phyloP scores from a whole-genome alignment of 2,329 filamentous ascomycete genomes.

The Cytospora piceae region DNA sequence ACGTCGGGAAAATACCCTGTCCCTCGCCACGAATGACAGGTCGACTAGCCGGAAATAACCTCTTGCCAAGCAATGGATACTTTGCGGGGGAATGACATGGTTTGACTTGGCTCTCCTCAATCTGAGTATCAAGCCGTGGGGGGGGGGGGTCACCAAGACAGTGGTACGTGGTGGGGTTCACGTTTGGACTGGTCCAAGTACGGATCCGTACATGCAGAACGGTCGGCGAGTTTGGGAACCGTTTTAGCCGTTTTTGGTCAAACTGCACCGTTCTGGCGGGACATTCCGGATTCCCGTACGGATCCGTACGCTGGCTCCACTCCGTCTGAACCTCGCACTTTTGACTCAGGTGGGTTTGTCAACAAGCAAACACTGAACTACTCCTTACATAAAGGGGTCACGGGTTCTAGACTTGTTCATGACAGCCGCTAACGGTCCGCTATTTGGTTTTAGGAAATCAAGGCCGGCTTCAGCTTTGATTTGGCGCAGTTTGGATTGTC shows the following conservation, averaged over 20 bases:
- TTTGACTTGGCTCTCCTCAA: too few relatives aligned
- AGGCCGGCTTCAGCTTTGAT: neutral
- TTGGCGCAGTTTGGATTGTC: neutral
- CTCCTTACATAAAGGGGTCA: neutral
- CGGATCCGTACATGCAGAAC: neutral
- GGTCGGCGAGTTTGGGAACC: neutral
- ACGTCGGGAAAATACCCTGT: neutral
- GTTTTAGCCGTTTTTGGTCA: neutral
- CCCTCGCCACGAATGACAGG: neutral
- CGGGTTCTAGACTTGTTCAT: neutral
- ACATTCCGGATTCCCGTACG: neutral
- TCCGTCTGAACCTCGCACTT: neutral
- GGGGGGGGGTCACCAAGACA: neutral
- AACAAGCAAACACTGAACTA: too few relatives aligned
- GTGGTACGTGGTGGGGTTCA: neutral
- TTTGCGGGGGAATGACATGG: neutral
- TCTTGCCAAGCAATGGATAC: neutral
- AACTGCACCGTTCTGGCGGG: neutral
- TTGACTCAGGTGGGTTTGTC: slow-evolving; percentile 18
- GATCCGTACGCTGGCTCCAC: too few relatives aligned
- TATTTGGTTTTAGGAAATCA: slow-evolving; percentile 4
- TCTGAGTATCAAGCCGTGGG: too few relatives aligned
- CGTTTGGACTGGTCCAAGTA: neutral
- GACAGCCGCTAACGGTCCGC: slow-evolving; percentile 16
- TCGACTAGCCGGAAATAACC: neutral